Evolutionary conservation across 352 stramenopile genomes (phyloP), one percentile per base, ranked within the genome.

Genomic region (Phytophthora cactorum): DNA sequence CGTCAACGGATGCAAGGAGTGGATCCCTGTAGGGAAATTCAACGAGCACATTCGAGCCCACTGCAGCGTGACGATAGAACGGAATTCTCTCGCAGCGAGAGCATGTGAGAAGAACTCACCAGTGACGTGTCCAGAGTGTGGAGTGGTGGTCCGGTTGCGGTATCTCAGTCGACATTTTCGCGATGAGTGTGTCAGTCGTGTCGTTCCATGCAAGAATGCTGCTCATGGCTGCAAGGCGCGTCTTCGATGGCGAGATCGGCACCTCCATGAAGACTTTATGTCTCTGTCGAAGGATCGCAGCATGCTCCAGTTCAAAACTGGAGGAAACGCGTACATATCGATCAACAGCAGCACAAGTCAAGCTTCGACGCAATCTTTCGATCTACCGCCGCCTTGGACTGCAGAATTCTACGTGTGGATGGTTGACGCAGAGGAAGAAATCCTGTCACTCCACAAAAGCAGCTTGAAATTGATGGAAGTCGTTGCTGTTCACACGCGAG

Each of bases 361-460:
- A 53, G n/a, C 28, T 55, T 39, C 22, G 22, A 22, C 22, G 22
- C 22, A 45, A 53, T 43, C 17, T 32, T 28, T 29, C 10, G 83
- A 93, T 55, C 52, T 89, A 32, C 43, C 81, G 12, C 86, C 83
- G 7, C 86, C 86, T 0, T 92, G 86, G 86, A 90, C 84, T 11
- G 70, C 86, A 17, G 86, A 93, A 54, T 88, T 78, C 52, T 93
- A 80, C 47, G 32, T 92, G 2, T 89, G 82, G 82, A 63, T 90
- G 45, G 71, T 78, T 4, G 73, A 86, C 10, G 73, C 70, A 4
- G 28, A 75, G 3, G 74, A 89, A 14, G 84, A 92, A 54, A 72
- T 92, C 9, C 25, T 89, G 59, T 78, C 73, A 5, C 63, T 92
- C 10, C 55, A 86, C n/a, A 52, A 46, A 14, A 59, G 52, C 11